Base-by-base conservation (phyloP, 2,329 filamentous ascomycete genomes). In the Epichloe coenophiala region DNA sequence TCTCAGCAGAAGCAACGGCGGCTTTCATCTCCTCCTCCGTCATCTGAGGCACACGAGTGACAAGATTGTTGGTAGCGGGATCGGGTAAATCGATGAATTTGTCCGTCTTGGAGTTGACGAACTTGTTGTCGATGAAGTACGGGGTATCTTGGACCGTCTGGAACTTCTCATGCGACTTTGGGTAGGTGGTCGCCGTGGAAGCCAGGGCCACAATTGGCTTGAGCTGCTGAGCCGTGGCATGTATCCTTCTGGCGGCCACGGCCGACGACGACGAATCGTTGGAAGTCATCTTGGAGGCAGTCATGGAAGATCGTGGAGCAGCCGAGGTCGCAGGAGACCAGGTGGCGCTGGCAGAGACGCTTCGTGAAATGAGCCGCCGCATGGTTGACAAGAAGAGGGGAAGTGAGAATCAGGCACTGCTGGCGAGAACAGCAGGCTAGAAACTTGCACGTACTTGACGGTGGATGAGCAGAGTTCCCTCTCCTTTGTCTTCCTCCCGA, bases 121-220 rank as follows among this genome's bases (percentile, higher is more conserved):
- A 89, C 65, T 84, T 71, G 71, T 93, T 93, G 74, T 93, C 78
- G 58, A 93, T 65, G 66, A 93, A 93, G 72, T 86, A 89, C 31
- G 81, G 84, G 13, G 87, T 91, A 64, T 90, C 79, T 59, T 76
- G 69, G 38, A 84, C 81, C 53, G 78, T 68, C 58, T 76, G 61
- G 59, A 88, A 81, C 70, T 80, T 81, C 49, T 85, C 82, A 71
- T 93, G 87, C 21, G 75, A 80, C 50, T 74, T 84, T 27, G 84
- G 85, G 66, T 83, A 91, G 64, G 69, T 75, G 45, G 74, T 75
- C 11, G 78, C 70, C 19, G 74, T 77, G 50, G 75, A 78, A 42
- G 74, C 71, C 49, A 81, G 68, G 15, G 73, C 72, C 45, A 70
- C 70, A 53, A 73, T 70, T 31, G 76, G 71, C 58, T 71, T 71